These are phyloP conservation scores for Hymenoscyphus fraxineus DNA, from an alignment of 2,329 filamentous ascomycete species.

Conservation along the genomic window DNA sequence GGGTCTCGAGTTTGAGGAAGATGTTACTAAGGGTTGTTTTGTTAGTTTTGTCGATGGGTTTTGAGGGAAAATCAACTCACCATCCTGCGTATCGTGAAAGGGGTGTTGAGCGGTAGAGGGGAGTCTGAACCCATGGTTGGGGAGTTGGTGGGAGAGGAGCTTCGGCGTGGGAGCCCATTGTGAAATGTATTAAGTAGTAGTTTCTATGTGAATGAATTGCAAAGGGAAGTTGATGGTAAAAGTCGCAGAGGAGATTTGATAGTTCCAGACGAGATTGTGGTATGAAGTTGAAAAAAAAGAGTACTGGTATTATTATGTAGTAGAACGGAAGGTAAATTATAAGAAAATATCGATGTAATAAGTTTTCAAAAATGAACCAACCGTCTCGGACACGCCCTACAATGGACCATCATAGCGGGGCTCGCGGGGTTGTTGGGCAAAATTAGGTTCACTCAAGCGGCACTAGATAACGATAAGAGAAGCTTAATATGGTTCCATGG, in stretches of 20 bases:
- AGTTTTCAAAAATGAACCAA: background rate
- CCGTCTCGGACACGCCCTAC: background rate
- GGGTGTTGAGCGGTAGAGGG: slow-evolving; percentile 24
- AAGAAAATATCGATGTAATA: background rate
- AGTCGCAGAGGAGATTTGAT: background rate
- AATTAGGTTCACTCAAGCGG: background rate
- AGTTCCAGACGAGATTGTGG: background rate
- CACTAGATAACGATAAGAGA: background rate
- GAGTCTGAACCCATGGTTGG: slow-evolving; percentile 30
- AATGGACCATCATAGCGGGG: background rate
- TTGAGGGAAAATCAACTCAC: slow-evolving; percentile 15
- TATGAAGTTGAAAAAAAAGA: background rate
- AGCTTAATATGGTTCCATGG: no score
- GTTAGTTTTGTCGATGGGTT: background rate
- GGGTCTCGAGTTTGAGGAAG: slow-evolving; percentile 81
- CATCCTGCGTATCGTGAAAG: slow-evolving; percentile 32
- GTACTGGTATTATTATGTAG: background rate
- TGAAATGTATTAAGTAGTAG: background rate
- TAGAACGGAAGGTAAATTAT: background rate
- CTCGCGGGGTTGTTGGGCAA: background rate
- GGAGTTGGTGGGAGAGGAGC: slow-evolving; percentile 21
- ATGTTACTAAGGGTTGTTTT: slow-evolving; percentile 45
- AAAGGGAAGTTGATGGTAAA: background rate
- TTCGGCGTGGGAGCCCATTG: slow-evolving; percentile 19
- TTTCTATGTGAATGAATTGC: slow-evolving; percentile 2